A percentile compares a stretch with the other conserved stretches of the same genome.
These are phyloP conservation scores for Tirmania nivea DNA, from an alignment of 495 filamentous ascomycete species.

Conservation along the genomic window DNA sequence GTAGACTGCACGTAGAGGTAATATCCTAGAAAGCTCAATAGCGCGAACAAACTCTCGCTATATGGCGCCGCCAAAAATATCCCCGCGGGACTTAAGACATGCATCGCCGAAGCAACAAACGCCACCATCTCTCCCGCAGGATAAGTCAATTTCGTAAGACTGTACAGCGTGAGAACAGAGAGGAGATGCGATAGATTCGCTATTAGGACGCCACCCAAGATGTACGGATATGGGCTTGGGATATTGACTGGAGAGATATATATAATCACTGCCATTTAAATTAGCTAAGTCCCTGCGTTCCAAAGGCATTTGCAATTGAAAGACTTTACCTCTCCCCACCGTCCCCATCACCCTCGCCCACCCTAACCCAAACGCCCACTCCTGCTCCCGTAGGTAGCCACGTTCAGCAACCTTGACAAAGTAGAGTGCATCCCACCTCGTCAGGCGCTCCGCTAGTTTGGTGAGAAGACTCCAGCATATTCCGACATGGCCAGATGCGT, in stretches of 20 bases:
- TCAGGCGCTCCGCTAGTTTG: conserved; percentile 32
- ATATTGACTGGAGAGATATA: neutral
- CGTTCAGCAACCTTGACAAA: conserved; percentile 44
- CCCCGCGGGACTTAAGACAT: conserved; percentile 70
- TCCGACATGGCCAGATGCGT: neutral
- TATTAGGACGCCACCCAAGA: conserved; percentile 36
- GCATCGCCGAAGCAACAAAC: conserved; percentile 45
- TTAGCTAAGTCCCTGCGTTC: neutral
- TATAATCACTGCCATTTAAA: neutral
- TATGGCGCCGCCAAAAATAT: conserved; percentile 80
- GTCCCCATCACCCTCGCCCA: conserved; percentile 32
- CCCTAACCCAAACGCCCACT: conserved; percentile 79
- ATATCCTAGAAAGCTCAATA: conserved; percentile 53
- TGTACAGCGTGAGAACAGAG: conserved; percentile 49
- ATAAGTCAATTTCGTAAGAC: conserved; percentile 29
- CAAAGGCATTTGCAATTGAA: no score
- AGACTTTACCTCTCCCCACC: conserved; percentile 30
- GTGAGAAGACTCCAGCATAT: conserved; percentile 8
- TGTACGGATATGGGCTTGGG: conserved; percentile 15
- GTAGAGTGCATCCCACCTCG: conserved; percentile 86
- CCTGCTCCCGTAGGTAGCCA: conserved; percentile 76
- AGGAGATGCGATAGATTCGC: conserved; percentile 53
- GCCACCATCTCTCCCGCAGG: conserved; percentile 27
- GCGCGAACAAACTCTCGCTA: conserved; percentile 55
- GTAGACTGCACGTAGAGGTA: conserved; percentile 36